phyloP scores from a whole-genome alignment of 2,329 filamentous ascomycete species.

The Fusarium sp. region DNA sequence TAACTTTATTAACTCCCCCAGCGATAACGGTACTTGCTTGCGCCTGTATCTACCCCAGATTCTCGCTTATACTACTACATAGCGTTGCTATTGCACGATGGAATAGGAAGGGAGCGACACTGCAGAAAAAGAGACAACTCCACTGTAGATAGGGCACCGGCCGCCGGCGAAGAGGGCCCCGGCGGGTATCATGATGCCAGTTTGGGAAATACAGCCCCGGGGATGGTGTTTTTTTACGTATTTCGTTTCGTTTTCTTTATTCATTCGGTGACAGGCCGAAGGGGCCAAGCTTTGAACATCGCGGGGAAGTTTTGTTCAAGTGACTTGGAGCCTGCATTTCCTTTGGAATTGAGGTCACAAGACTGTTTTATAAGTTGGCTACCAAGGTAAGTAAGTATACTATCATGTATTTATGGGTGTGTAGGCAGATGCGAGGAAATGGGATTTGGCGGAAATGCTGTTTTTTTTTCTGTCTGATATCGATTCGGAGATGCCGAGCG shows the following conservation, averaged over 20 bases:
- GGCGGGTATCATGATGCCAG: constrained; percentile 10
- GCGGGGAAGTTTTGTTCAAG: not conserved
- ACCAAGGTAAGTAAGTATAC: no score
- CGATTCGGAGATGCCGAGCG: not conserved
- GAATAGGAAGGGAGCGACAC: not conserved
- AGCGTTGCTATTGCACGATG: not conserved
- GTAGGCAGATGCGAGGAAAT: not conserved
- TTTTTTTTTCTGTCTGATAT: not conserved
- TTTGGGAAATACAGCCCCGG: not conserved
- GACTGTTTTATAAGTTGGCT: not conserved
- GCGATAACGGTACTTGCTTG: constrained; percentile 26
- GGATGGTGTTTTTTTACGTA: constrained; percentile 20
- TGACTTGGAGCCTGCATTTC: not conserved
- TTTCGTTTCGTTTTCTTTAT: constrained; percentile 15
- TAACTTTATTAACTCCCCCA: not conserved
- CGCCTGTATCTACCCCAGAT: constrained; percentile 26
- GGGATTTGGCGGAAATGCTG: not conserved
- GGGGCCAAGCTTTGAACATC: not conserved
- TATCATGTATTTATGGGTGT: no score
- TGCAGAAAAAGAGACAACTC: not conserved
- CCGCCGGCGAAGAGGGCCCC: constrained; percentile 22
- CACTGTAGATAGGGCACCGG: constrained; percentile 21
- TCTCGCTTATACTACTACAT: not conserved
- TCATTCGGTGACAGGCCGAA: constrained; percentile 10
- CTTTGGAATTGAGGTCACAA: not conserved